Base-by-base conservation (phyloP, 768 basidiomycete genomes). In the Psilocybe sp. region DNA sequence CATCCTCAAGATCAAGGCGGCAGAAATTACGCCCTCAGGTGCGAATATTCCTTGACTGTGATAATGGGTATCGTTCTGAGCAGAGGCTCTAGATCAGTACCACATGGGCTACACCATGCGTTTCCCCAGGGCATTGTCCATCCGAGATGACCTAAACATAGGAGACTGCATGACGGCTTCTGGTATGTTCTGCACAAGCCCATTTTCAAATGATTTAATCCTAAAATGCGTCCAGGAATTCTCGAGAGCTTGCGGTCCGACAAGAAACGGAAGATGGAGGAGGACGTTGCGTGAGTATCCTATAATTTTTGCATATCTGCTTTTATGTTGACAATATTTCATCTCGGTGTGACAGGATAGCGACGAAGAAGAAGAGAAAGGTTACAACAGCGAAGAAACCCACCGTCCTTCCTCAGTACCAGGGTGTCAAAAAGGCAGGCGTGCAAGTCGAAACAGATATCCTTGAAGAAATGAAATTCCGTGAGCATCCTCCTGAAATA, bases 1-100 rank as follows among this genome's bases (percentile, higher is more conserved):
- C 66, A 87, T 98, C 33, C 52, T 98, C 57, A 89, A 89, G 59
- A 81, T 98, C 49, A 98, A 98, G 68, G 96, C 92, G 0, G 90
- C 95, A 0, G 94, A 98, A 64, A 91, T 98, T 46, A 84, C 84
- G 2, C 69, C 77, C 9, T 79, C 90, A 39, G 87, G 92, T 87
- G 50, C 55, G 20, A 14, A 23, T 15, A 15, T 23, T n/a, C 20
- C 36, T 42, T 50, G 51, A 7, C 52, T 44, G 4, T 4, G n/a
- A n/a, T n/a, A n/a, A n/a, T n/a, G n/a, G n/a, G 8, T 38, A 1
- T 31, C n/a, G 5, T 13, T 20, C 39, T 45, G 31, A 48, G 35
- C 45, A 40, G 18, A 43, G 52, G 13, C 32, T 35, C n/a, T 37
- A 84, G 94, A 92, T 56, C 85, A 84, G 57, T 98, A 92, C 59